phyloP scores from a whole-genome alignment of 2,329 filamentous ascomycete genomes.

The Capronia americana region DNA sequence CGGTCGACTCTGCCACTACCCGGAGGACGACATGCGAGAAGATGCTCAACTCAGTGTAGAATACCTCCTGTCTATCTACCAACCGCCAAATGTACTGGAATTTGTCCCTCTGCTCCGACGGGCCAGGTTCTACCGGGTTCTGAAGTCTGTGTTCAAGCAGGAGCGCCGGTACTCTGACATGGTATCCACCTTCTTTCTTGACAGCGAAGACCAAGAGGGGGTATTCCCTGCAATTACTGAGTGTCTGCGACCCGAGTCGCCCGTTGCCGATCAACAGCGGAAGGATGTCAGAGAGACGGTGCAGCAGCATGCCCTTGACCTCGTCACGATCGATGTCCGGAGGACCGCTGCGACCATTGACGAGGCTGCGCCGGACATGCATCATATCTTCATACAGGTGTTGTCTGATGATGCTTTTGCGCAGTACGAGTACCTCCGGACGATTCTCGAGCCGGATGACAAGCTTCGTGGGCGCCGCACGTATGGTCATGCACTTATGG shows the following conservation, averaged over 20 bases:
- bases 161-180: constrained; percentile 82
- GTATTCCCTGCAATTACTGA: constrained; percentile 82
- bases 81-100: constrained; percentile 78
- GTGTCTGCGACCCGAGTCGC: constrained; percentile 70
- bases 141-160: constrained; percentile 84
- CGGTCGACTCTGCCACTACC: constrained; percentile 81
- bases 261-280: constrained; percentile 71
- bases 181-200: constrained; percentile 82
- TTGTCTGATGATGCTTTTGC: constrained; percentile 66
- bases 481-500: constrained; percentile 67
- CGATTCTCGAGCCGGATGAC: constrained; percentile 68
- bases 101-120: constrained; percentile 79
- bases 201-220: constrained; percentile 73
- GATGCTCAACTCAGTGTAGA: constrained; percentile 97
- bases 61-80: constrained; percentile 91
- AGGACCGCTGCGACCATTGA: constrained; percentile 71
- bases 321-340: constrained; percentile 71
- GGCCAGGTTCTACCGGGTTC: constrained; percentile 85
- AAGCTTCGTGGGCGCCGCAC: constrained; percentile 31
- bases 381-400: constrained; percentile 69
- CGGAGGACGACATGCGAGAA: constrained; percentile 78
- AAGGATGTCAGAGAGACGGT: constrained; percentile 74
- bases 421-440: constrained; percentile 78
- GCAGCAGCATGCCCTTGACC: constrained; percentile 66
- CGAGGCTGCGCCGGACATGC: constrained; percentile 66